Conservation (phyloP, 2,329 filamentous ascomycete species). For the Coniochaeta sp. region DNA sequence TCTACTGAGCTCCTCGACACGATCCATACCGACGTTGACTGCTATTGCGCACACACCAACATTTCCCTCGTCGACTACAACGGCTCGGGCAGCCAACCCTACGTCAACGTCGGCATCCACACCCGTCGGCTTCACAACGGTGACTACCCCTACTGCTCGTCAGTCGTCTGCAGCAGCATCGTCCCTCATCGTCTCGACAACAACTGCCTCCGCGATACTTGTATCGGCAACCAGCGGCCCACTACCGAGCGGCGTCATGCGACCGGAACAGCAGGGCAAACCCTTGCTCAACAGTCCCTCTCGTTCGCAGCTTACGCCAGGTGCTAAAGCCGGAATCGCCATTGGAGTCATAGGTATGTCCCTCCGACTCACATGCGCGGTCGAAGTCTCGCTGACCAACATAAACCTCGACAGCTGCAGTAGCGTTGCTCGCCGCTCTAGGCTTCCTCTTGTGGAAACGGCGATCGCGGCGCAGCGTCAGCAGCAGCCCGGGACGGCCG, state of each 20-base stretch:
- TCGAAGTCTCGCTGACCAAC: neutral
- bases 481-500: neutral
- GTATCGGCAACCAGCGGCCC: neutral
- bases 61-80: neutral
- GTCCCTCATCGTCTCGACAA: neutral
- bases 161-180: neutral
- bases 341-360: slow-evolving; percentile 8
- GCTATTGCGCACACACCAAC: neutral
- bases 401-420: slow-evolving; percentile 2
- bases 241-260: neutral
- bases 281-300: neutral
- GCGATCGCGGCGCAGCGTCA: neutral
- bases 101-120: neutral
- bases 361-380: neutral
- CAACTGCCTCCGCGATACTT: neutral
- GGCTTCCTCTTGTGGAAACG: slow-evolving; percentile 5
- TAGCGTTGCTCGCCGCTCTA: slow-evolving; percentile 1
- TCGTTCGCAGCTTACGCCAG: neutral
- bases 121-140: neutral
- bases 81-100: neutral
- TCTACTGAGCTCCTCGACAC: neutral
- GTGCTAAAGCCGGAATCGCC: slow-evolving; percentile 11
- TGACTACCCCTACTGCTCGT: neutral
- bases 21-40: neutral
- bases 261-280: neutral